Evolutionary conservation across 495 filamentous ascomycete species (phyloP), one percentile per base, ranked within the genome.

Genomic region (Penicillium manginii): DNA sequence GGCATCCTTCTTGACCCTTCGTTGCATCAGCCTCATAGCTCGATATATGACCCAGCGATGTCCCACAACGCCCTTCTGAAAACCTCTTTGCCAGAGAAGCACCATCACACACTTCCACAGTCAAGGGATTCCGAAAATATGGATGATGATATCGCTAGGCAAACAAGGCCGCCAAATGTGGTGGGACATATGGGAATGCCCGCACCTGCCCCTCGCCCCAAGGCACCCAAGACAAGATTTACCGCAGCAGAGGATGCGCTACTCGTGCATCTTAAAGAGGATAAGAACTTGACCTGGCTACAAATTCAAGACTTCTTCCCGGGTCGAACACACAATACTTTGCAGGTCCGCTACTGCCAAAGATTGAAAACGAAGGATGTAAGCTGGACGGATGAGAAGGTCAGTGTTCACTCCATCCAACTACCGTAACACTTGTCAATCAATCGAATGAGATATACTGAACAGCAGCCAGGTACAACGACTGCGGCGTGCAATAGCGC

Each of bases 221-320:
- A 86, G 54, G 91, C 90, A 4, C 91, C 91, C 17, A 96, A 96
- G 72, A 75, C 93, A 57, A 96, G 93, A 64, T 96, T 96, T 65
- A 96, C 91, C 1, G 85, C 89, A 42, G 91, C 93, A 72, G 92
- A 96, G 67, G 92, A 97, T 72, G 83, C 85, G 50, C 76, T 93
- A 50, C 76, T 97, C 39, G 85, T 96, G 18, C 90, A 93, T 57
- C 76, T 97, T 52, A 97, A 97, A 72, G 92, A 97, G 74, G 91
- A 92, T 59, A 93, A 92, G 70, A 89, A 88, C 62, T 81, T 97
- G 63, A 92, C 92, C 9, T 97, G 92, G 92, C 96, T 94, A 69
- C 92, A 97, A 80, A 96, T 97, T 62, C 89, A 90, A 54, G 91
- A 96, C 65, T 96, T 93, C 74, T 96, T 97, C 64, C 92, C 92